Evolutionary conservation across 108 stramenopile genomes (phyloP).

Genomic region (Skeletonema grethae): DNA sequence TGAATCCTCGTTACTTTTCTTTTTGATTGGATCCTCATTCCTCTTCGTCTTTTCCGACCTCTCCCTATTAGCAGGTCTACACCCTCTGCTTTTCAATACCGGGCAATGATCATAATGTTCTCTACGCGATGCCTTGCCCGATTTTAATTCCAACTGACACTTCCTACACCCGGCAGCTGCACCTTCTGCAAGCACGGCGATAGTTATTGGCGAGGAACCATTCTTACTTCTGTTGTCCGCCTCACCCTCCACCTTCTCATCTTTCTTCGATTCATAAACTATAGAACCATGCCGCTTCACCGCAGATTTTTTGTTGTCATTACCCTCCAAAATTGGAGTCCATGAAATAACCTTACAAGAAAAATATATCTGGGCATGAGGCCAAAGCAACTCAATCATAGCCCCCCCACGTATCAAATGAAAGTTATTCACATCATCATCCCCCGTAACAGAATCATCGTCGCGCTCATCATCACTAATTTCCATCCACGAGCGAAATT

Average conservation of each 20-base stretch:
- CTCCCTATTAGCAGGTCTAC: neutral
- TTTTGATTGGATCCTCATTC: neutral
- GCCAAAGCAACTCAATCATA: conserved; percentile 35
- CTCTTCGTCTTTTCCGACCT: neutral
- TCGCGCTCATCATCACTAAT: conserved; percentile 8
- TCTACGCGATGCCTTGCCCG: neutral
- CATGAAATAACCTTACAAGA: conserved; percentile 33
- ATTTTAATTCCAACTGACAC: neutral
- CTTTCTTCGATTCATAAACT: neutral
- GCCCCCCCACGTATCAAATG: conserved; percentile 19
- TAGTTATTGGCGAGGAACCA: neutral
- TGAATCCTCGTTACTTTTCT: neutral
- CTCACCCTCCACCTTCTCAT: neutral
- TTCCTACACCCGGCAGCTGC: neutral
- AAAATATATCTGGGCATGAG: conserved; percentile 24
- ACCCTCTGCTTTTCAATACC: neutral
- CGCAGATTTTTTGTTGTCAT: neutral
- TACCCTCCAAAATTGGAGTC: conserved; percentile 16
- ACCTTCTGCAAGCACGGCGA: neutral
- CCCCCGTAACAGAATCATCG: neutral
- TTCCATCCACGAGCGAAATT: conserved; percentile 25
- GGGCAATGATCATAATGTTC: neutral
- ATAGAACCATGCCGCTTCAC: neutral
- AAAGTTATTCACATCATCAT: conserved; percentile 25
- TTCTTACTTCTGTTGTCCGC: neutral